Percentiles rank a stretch among this genome's conserved stretches.
Evolutionary conservation across 305 asterid species (phyloP).

Genomic region (Solanum hybrid): DNA sequence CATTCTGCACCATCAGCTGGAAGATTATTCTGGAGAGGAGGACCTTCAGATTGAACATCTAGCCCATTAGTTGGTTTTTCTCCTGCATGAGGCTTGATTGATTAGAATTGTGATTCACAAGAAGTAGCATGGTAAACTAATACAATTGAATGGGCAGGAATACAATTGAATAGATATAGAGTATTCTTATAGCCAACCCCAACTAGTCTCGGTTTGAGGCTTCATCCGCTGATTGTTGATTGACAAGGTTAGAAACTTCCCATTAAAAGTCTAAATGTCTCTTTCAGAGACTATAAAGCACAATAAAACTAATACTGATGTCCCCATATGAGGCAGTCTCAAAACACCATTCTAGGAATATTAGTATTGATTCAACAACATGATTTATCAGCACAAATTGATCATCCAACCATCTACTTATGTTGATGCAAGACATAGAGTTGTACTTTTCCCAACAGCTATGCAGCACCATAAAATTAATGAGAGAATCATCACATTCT

Average conservation of each 20-base stretch:
- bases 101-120: background rate
- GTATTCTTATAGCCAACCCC: background rate
- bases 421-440: background rate
- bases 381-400: background rate
- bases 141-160: background rate
- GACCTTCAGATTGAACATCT: constrained; percentile 5
- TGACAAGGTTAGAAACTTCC: background rate
- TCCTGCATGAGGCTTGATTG: background rate
- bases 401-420: background rate
- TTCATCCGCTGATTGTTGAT: background rate
- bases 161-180: background rate
- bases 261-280: background rate
- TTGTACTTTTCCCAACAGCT: background rate
- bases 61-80: background rate
- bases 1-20: constrained; percentile 64
- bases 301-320: background rate
- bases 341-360: background rate
- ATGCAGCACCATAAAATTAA: background rate
- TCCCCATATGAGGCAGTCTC: background rate
- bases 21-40: constrained; percentile 28
- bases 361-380: background rate
- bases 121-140: background rate
- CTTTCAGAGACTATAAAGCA: background rate
- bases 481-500: background rate
- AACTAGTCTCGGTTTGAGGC: background rate